Evolutionary conservation across 2,329 filamentous ascomycete species (phyloP).

Genomic region (Arthrobotrys megalospora): DNA sequence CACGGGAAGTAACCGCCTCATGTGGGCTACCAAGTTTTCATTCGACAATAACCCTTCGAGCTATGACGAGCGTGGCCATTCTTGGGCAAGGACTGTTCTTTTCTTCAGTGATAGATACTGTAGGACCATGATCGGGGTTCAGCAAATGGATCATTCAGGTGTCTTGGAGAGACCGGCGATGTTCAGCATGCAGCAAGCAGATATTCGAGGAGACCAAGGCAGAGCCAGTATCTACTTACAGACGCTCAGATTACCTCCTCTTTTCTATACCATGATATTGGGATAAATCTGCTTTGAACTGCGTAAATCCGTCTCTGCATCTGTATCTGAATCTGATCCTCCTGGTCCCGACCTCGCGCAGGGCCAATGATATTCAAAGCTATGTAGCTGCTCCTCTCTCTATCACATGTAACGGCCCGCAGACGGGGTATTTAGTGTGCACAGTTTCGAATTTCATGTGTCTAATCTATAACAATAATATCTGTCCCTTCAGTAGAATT

Average conservation of each 20-base stretch:
- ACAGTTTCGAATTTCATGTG: background rate
- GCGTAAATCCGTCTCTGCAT: too few species aligned
- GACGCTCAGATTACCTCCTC: constrained; percentile 36
- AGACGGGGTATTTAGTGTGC: background rate
- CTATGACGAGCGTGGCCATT: constrained; percentile 30
- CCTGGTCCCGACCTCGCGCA: too few species aligned
- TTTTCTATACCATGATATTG: constrained; percentile 55
- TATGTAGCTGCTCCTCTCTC: background rate
- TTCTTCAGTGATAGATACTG: constrained; percentile 52
- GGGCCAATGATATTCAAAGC: too few species aligned
- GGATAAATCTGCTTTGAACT: constrained; percentile 1
- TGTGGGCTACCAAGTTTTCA: constrained; percentile 42
- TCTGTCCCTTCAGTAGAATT: background rate
- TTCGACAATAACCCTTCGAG: constrained; percentile 21
- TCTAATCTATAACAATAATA: background rate
- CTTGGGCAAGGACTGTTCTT: constrained; percentile 25
- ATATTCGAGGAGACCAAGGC: constrained; percentile 42
- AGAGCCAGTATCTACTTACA: constrained; percentile 56
- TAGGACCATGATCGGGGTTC: constrained; percentile 43
- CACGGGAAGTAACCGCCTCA: constrained; percentile 34
- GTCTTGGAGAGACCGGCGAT: constrained; percentile 44
- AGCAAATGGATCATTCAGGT: constrained; percentile 24
- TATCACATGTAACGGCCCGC: constrained; percentile 12
- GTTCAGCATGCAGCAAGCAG: constrained; percentile 40
- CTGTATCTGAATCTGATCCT: too few species aligned